phyloP scores from a whole-genome alignment of 257 asterid species.

The Salvia splendens region DNA sequence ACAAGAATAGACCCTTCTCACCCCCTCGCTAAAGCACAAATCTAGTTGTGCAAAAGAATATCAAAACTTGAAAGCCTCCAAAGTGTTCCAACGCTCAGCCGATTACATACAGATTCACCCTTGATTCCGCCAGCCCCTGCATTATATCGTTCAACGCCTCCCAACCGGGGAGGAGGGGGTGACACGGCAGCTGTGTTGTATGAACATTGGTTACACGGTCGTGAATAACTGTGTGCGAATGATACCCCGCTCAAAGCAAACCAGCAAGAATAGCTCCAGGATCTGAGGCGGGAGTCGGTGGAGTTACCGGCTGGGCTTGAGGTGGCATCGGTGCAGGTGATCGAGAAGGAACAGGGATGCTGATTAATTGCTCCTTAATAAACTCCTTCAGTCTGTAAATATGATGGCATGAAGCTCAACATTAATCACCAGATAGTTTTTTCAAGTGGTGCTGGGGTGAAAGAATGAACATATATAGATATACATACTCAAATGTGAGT shows the following conservation, averaged over 20 bases:
- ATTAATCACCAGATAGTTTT: conserved; percentile 12
- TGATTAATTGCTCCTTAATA: conserved; percentile 72
- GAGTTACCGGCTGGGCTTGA: conserved; percentile 55
- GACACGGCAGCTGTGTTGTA: conserved; percentile 32
- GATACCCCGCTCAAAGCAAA: conserved; percentile 52
- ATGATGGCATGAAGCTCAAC: conserved; percentile 13
- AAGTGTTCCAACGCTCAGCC: conserved; percentile 33
- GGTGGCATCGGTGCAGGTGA: conserved; percentile 48
- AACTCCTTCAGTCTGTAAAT: conserved; percentile 73
- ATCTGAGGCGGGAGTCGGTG: conserved; percentile 56
- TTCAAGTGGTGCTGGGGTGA: conserved; percentile 17
- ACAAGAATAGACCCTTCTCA: conserved; percentile 30
- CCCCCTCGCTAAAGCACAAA: conserved; percentile 35
- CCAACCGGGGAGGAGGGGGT: conserved; percentile 15
- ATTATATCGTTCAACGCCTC: conserved; percentile 27
- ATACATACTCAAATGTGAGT: conserved; percentile 78
- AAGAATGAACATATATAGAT: not conserved
- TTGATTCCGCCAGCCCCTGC: conserved; percentile 40
- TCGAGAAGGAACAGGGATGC: conserved; percentile 56
- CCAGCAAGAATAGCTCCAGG: conserved; percentile 88
- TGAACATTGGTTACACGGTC: conserved; percentile 41
- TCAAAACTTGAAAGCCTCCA: conserved; percentile 44
- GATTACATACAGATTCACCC: conserved; percentile 38
- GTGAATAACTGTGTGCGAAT: conserved; percentile 26
- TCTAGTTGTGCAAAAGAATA: conserved; percentile 42